Base-by-base conservation (phyloP, 768 basidiomycete species). In the Calocybe cyanea region DNA sequence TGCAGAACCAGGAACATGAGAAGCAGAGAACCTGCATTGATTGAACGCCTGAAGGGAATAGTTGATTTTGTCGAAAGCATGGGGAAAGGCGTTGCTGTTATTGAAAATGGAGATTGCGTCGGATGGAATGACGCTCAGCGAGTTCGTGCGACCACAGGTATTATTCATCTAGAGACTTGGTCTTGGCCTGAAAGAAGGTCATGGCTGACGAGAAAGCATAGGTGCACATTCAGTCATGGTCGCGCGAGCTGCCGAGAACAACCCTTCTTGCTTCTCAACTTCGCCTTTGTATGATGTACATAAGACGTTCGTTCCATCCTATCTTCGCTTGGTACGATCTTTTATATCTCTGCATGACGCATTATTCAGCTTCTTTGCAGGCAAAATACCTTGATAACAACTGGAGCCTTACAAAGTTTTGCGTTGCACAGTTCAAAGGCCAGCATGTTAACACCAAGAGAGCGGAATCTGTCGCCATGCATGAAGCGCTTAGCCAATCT, bases 1-100 rank as follows among this genome's bases (percentile, higher is more conserved):
- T 98, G 96, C 59, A 80, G 96, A 41, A 98, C 95, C 48, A 74
- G 87, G 61, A 86, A 81, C 51, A 96, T 96, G 95, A 76, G 96
- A 30, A 82, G 83, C 39, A 72, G 76, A 45, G 92, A 97, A 52
- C 70, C 67, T 20, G 96, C 96, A 1, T 63, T 87, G 38, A 81
- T 91, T 45, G 78, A 83, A 37, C 75, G 94, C 42, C 63, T 99
- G 59, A 69, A 72, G 38, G 92, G 92, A 56, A 87, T 99, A 48
- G 92, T 93, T 17, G 78, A 92, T 7, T 86, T 88, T 56, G 92
- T 95, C 5, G 77, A 81, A 46, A 68, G 71, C 2, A 73, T 85
- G 70, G 84, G 85, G 2, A 78, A 75, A 54, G 86, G 81, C 0
- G 77, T 96, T n/a, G 87, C 93, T 0, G 83, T 99, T 25, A 76